Evolutionary conservation across 306 rosid species (phyloP).

Genomic region (Vigna hirtella): DNA sequence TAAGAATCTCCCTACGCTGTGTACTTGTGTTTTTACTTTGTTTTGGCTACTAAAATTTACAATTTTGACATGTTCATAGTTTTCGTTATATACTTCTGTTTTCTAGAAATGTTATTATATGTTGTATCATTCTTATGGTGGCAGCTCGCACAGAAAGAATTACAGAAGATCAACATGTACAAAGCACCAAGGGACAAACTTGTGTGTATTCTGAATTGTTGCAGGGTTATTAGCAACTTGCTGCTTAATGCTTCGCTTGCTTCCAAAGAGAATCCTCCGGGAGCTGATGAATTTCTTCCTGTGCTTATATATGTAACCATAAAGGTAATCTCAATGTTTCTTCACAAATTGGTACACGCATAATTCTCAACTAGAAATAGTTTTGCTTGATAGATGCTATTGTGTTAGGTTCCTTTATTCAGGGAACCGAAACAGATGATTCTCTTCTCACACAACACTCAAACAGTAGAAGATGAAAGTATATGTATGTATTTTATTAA

Average conservation of each 20-base stretch:
- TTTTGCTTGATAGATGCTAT: conserved; percentile 14
- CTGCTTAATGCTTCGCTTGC: conserved; percentile 86
- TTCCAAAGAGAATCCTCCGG: conserved; percentile 80
- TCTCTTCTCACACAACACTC: too few relatives aligned
- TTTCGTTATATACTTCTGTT: conserved; percentile 21
- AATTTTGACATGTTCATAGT: conserved; percentile 22
- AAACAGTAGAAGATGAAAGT: too few relatives aligned
- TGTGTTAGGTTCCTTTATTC: neutral
- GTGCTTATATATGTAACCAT: conserved; percentile 92
- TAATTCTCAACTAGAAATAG: conserved; percentile 14
- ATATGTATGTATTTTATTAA: too few relatives aligned
- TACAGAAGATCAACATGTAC: conserved; percentile 95
- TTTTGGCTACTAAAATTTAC: conserved; percentile 22
- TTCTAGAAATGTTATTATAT: conserved; percentile 44
- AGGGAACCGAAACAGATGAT: too few relatives aligned
- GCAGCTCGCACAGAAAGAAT: conserved; percentile 98
- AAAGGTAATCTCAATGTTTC: conserved; percentile 53
- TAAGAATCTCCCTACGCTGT: conserved; percentile 17
- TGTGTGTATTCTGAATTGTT: conserved; percentile 89
- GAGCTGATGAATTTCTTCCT: conserved; percentile 99
- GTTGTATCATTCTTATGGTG: conserved; percentile 37
- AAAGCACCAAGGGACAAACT: conserved; percentile 99
- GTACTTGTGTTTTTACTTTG: conserved; percentile 14
- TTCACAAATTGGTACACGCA: conserved; percentile 2
- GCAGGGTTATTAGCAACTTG: conserved; percentile 94